Evolutionary conservation across 2,329 filamentous ascomycete genomes (phyloP), one percentile per base, ranked within the genome.

Genomic region (Trichoderma oligosporum): DNA sequence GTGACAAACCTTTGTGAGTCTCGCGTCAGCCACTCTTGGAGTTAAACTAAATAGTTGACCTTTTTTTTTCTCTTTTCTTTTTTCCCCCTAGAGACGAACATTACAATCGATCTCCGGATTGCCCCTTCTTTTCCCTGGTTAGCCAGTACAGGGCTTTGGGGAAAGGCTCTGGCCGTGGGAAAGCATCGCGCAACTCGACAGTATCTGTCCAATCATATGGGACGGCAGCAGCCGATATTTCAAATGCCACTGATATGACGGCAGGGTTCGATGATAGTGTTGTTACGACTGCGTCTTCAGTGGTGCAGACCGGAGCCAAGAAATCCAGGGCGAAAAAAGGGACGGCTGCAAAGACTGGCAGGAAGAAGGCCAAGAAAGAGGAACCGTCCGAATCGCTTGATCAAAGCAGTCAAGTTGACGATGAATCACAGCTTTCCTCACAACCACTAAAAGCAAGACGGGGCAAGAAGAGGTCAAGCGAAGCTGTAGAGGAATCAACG

Each of bases 11-110:
- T 60, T 82, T 88, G 85, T 91, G 71, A 73, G 87, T 73, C 59
- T 27, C 14, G 35, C 16, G 7, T 45, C 25, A 36, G 12, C 16
- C 18, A 20, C 18, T 9, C 3, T 14, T 16, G 2, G 38, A 29
- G 6, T 3, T 7, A 9, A 16, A 14, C 31, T 14, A 27, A 39
- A 12, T 22, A 4, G 52, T 48, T 36, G 7, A 45, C 16, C 16
- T 9, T n/a, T 8, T n/a, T n/a, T n/a, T n/a, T n/a, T n/a, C n/a
- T n/a, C n/a, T n/a, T n/a, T n/a, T n/a, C n/a, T n/a, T n/a, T n/a
- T n/a, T n/a, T n/a, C n/a, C n/a, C 14, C 44, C 27, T 58, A 93
- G 89, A 68, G 86, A 95, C 60, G 94, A 99, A 69, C 94, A 99
- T 69, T 84, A 86, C 65, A 85, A 83, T 55, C 85, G 94, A 64